Base-by-base conservation (phyloP, 441 rosid genomes). In the Euphorbia schlechtendalii region DNA sequence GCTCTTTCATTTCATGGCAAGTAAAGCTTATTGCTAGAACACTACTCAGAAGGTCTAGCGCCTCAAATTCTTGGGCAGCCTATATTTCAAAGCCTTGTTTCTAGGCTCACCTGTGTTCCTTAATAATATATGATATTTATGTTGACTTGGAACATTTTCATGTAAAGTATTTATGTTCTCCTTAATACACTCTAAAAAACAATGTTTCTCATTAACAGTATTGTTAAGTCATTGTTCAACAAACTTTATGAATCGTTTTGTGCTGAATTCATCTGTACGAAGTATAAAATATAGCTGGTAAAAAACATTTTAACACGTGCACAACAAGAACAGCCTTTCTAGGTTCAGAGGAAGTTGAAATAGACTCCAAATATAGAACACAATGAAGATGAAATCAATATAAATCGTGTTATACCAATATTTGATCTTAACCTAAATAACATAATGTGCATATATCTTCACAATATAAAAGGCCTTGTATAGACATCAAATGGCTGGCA, bases 401-500 rank as follows among this genome's bases (percentile, higher is more conserved):
- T 17, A n/a, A 48, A 48, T 48, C 21, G 2, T 7, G 52, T 48
- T 48, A 2, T 18, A 48, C 20, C n/a, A 14, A 15, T 15, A 54
- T 54, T 6, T 8, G 27, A 12, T 45, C 18, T 43, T 13, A 20
- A 14, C 3, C 49, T 10, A 32, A 21, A 18, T 40, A 5, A 25
- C 1, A 46, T 7, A 1, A 9, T 1, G 45, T 40, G 4, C 1
- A 27, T 6, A 3, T 2, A 61, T 17, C 40, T 9, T 86, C 85
- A 92, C 41, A 92, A 80, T 68, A 72, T 67, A 79, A 92, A 87
- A 58, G 93, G 92, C 64, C 69, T 85, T 36, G 78, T 54, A 69
- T 88, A 90, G 64, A 85, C 96, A 78, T 90, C 94, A 52, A 89
- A 89, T 25, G 82, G 79, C 74, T 92, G 69, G 72, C 82, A 85